Base-by-base conservation (phyloP, 75 land plant species). In the Cryptomeria japonica region DNA sequence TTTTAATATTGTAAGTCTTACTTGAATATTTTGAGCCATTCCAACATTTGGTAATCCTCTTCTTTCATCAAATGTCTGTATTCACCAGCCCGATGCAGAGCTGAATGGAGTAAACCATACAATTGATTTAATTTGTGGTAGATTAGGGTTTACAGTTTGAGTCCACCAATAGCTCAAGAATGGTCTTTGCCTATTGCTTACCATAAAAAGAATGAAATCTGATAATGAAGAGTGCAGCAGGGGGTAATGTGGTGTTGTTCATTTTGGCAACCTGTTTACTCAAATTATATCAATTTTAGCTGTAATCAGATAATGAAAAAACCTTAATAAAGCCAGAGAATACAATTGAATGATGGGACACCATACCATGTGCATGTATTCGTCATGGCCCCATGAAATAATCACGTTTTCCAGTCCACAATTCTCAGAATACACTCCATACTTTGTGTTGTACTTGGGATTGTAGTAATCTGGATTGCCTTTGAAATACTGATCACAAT, bases 11-110 rank as follows among this genome's bases (percentile, higher is more conserved):
- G 55, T 13, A 51, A 51, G 5, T 32, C 83, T 91, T 91, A 96
- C 98, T 95, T 95, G 92, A 96, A 96, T 49, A 93, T 79, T 32
- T 92, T 61, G 7, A 97, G 93, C 98, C 98, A 97, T 55, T 94
- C 93, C 13, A 96, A 87, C 84, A 92, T 96, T 83, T 92, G 92
- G 38, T 77, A 84, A 44, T 97, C 97, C 28, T 94, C 92, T 38
- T 95, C 95, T 41, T 94, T 93, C 95, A 97, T 92, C 75, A 97
- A 86, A 75, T 95, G 88, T 19, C 55, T 90, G 87, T 96, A 97
- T 58, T 94, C 96, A 4, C 90, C 96, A n/a, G 87, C 55, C 25
- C 88, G 91, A 73, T 97, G 97, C 87, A 96, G 68, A 3, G 97
- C 98, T 97, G 91, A 87, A 92, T 85, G 8, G 37, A 8, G 1